Base-by-base conservation (phyloP, 1,284 basidiomycete genomes). In the Hymenochaete sp. region DNA sequence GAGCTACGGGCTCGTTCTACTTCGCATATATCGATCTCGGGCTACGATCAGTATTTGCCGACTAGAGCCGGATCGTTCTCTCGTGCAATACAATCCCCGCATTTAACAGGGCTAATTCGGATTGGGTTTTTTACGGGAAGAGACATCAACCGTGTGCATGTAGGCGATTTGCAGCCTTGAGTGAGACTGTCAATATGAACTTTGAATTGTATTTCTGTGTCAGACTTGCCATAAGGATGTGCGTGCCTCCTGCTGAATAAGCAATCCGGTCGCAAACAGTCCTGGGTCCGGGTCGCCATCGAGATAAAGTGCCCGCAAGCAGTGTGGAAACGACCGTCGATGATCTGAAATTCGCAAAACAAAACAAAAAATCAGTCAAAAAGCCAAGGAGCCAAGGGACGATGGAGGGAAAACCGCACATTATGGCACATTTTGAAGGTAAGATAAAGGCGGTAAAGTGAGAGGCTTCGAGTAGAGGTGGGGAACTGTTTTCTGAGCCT, bases 311-410 rank as follows among this genome's bases (percentile, higher is more conserved):
- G 83, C n/a, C 75, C 71, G 62, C 84, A 88, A 44, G 63, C 60
- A 11, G 75, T 75, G 64, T 85, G 74, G 63, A 72, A 83, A 53
- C 83, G 77, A 50, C 85, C 84, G 59, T 88, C 84, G 53, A 84
- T 77, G 53, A 86, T 71, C 84, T 87, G 56, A 21, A 47, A 31
- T 9, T 31, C 14, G 28, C 28, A 31, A 31, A 10, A 9, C 28
- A 31, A 31, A 14, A 10, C 10, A 31, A 14, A 31, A n/a, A 19
- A 35, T n/a, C 5, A 35, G 14, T 8, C 13, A 19, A n/a, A 16
- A 35, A 5, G 13, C 21, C 5, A n/a, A 6, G 21, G 14, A 35
- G 13, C 6, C 8, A 35, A n/a, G 21, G 13, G 14, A 35, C n/a
- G n/a, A n/a, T n/a, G 44, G 32, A 44, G 37, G 24, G 53, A 50